Evolutionary conservation across 1,284 basidiomycete species (phyloP).

Genomic region (Pseudozyma hubeiensis): DNA sequence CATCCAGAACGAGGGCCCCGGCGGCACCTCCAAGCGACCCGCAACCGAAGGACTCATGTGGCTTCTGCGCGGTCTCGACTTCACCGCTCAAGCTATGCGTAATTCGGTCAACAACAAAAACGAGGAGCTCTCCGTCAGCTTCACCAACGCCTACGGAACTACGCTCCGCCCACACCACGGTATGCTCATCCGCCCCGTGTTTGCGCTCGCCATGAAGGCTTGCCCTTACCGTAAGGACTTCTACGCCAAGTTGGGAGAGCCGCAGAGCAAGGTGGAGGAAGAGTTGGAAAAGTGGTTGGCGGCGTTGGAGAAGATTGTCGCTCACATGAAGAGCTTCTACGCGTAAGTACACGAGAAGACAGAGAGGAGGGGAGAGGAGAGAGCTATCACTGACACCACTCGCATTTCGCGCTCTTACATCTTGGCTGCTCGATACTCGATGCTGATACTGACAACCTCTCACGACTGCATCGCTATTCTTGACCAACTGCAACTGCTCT

Average conservation of each 20-base stretch:
- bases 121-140: slow-evolving; percentile 81
- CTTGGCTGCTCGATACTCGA: not conserved
- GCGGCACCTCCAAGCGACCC: slow-evolving; percentile 80
- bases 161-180: slow-evolving; percentile 89
- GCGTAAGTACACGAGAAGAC: slow-evolving; percentile 42
- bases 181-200: slow-evolving; percentile 86
- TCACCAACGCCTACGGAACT: slow-evolving; percentile 83
- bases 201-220: slow-evolving; percentile 94
- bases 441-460: not conserved
- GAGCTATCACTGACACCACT: slow-evolving; percentile 4
- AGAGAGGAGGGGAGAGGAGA: not conserved
- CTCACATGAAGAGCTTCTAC: slow-evolving; percentile 78
- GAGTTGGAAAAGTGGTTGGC: slow-evolving; percentile 83
- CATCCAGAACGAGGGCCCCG: slow-evolving; percentile 82
- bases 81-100: slow-evolving; percentile 87
- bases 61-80: slow-evolving; percentile 88
- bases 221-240: slow-evolving; percentile 92
- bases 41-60: slow-evolving; percentile 93
- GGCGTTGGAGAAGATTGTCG: slow-evolving; percentile 79
- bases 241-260: slow-evolving; percentile 85
- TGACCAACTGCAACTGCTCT: not conserved
- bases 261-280: slow-evolving; percentile 77
- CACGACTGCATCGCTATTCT: not conserved
- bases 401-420: too few relatives aligned
- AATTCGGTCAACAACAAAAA: slow-evolving; percentile 77